Conservation (phyloP, 352 stramenopile genomes). For the Phytophthora cactorum region DNA sequence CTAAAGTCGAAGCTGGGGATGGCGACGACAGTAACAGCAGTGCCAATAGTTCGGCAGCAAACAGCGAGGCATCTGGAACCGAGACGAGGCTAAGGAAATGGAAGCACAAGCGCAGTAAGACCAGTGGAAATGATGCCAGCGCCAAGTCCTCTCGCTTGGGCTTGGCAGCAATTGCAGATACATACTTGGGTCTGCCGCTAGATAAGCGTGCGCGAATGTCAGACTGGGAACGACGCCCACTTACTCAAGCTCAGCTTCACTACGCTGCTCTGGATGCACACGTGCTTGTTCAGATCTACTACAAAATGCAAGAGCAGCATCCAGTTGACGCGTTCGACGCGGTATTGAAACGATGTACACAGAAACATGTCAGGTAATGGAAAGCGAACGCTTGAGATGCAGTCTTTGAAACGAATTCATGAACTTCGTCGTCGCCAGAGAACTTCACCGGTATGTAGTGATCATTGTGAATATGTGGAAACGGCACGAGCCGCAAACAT, state of each 20-base stretch:
- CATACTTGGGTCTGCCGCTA: constrained; percentile 67
- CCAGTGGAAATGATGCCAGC: constrained; percentile 7
- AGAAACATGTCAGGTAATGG: constrained; percentile 48
- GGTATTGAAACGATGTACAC: constrained; percentile 44
- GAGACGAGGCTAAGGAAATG: constrained; percentile 23
- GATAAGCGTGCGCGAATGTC: constrained; percentile 81
- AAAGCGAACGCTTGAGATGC: not conserved
- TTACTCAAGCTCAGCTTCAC: constrained; percentile 67
- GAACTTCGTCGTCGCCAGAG: no score
- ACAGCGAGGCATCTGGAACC: constrained; percentile 14
- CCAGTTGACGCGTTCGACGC: constrained; percentile 33
- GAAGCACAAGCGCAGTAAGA: constrained; percentile 38
- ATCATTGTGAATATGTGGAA: no score
- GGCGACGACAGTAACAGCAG: constrained; percentile 11
- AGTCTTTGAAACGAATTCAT: no score
- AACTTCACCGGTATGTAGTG: no score
- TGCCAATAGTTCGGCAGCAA: constrained; percentile 6
- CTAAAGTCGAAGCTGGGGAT: constrained; percentile 10
- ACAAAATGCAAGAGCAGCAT: constrained; percentile 56
- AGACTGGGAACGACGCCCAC: constrained; percentile 74
- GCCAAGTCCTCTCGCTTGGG: constrained; percentile 40
- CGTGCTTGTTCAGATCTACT: constrained; percentile 67
- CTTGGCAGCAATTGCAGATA: constrained; percentile 55
- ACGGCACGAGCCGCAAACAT: no score
- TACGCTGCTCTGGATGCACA: constrained; percentile 79